These are phyloP conservation scores for Mrakia frigida DNA, from an alignment of 768 basidiomycete genomes.

Conservation along the genomic window DNA sequence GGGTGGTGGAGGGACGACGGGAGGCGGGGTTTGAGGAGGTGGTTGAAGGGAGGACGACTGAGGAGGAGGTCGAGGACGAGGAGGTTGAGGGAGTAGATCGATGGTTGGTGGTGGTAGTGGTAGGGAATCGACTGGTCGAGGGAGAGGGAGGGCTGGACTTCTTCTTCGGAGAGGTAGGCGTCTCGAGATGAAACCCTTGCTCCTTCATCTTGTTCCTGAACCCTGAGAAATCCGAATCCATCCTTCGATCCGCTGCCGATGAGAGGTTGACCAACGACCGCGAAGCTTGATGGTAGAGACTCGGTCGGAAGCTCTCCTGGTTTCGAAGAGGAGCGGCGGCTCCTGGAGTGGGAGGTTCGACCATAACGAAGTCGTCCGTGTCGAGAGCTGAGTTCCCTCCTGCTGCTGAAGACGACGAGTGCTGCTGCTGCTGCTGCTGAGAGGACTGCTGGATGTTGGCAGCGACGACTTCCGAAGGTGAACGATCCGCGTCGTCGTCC, in stretches of 20 bases:
- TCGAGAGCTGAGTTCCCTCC: not conserved
- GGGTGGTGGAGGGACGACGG: not conserved
- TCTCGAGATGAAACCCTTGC: constrained; percentile 28
- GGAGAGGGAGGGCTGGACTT: not conserved
- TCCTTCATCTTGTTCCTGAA: constrained; percentile 32
- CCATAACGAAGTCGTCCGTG: constrained; percentile 17
- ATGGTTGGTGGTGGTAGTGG: constrained; percentile 14
- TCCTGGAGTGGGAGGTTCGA: constrained; percentile 31
- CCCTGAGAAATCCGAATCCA: constrained; percentile 32
- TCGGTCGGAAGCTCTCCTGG: constrained; percentile 33
- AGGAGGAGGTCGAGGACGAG: not conserved
- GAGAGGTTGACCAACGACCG: constrained; percentile 36
- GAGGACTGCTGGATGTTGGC: not conserved
- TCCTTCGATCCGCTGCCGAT: constrained; percentile 20
- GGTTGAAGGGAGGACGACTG: no score
- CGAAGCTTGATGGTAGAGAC: constrained; percentile 36
- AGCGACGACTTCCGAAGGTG: constrained; percentile 30
- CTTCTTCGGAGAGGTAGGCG: not conserved
- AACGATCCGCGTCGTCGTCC: constrained; percentile 24
- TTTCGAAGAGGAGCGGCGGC: not conserved
- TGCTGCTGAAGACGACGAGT: not conserved
- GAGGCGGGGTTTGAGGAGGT: not conserved
- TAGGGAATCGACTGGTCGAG: constrained; percentile 15
- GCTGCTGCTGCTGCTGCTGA: not conserved
- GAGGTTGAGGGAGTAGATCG: not conserved